Base-by-base conservation (phyloP, 2,329 filamentous ascomycete genomes). In the Fusarium keratoplasticum region DNA sequence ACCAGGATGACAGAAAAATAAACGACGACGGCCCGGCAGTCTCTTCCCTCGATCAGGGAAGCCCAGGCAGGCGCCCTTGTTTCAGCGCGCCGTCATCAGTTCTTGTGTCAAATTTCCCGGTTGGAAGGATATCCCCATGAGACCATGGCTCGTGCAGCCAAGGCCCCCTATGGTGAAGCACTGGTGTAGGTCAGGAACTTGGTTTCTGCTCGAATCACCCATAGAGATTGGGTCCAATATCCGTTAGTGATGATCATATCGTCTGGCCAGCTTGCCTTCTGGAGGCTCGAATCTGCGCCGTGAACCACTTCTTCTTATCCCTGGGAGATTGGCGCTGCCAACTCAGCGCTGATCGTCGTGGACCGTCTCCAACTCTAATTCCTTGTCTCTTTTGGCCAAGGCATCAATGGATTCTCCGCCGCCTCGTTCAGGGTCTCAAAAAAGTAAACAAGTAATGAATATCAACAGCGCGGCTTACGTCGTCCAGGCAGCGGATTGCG, bases 81-180 rank as follows among this genome's bases (percentile, higher is more conserved):
- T 76, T 76, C 74, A 72, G 33, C 40, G 36, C 40, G 68, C 64
- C 69, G 52, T 64, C 67, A 40, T 70, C 66, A 63, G 66, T 71
- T 64, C 11, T 59, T 27, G 57, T 55, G 40, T 76, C 61, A 66
- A 69, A 70, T 68, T 63, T 69, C 64, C 64, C 63, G 54, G 52
- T 61, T 29, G 38, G 38, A 36, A 47, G 31, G 52, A 42, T 42
- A 42, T 42, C n/a, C 40, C 22, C 50, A 57, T 67, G 64, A 22
- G 20, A 8, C 31, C 50, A 36, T 64, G 72, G 72, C 71, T 74
- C 68, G 73, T 71, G 73, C 68, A 64, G 47, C 20, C 20, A 16
- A 44, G 42, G 59, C 52, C n/a, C 59, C 20, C 40, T 14, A 76
- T 77, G 75, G 73, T 77, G 75, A 77, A 62, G 75, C 71, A 72